These are phyloP conservation scores for Tolypocladium tropicale DNA, from an alignment of 2,329 filamentous ascomycete species.

Conservation along the genomic window DNA sequence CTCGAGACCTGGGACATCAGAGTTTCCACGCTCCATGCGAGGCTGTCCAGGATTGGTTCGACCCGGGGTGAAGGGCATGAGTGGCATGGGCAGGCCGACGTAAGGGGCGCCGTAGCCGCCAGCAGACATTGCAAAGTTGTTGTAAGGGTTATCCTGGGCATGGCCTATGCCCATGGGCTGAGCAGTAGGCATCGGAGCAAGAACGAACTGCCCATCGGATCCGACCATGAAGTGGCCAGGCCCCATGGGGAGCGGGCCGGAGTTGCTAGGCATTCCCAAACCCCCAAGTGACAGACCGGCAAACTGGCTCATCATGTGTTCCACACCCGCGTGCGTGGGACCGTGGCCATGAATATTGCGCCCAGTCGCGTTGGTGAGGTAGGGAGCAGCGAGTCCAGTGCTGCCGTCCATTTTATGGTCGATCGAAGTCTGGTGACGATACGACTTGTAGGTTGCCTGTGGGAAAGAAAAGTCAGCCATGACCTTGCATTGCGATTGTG, in stretches of 20 bases:
- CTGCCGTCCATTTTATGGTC: constrained; percentile 25
- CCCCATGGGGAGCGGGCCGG: constrained; percentile 20
- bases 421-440: constrained; percentile 19
- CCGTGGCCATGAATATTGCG: constrained; percentile 19
- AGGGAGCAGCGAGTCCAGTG: constrained; percentile 18
- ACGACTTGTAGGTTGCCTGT: constrained; percentile 19
- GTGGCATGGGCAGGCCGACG: constrained; percentile 23
- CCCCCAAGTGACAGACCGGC: constrained; percentile 26
- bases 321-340: constrained; percentile 17
- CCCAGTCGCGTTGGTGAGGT: constrained; percentile 18
- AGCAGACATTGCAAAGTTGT: constrained; percentile 18
- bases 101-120: constrained; percentile 25
- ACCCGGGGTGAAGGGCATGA: constrained; percentile 44
- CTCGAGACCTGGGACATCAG: constrained; percentile 51
- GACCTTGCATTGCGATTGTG: background rate
- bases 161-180: constrained; percentile 25
- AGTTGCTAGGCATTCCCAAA: constrained; percentile 20
- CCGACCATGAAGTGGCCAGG: constrained; percentile 26
- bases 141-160: constrained; percentile 21
- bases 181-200: constrained; percentile 23
- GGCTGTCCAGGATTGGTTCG: constrained; percentile 33
- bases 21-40: constrained; percentile 35
- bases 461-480: background rate
- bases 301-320: constrained; percentile 25
- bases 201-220: constrained; percentile 27